Evolutionary conservation across 225 moss, liverwort and hornwort species (phyloP), one percentile per base, ranked within the genome.

Genomic region (Straminergon stramineum): DNA sequence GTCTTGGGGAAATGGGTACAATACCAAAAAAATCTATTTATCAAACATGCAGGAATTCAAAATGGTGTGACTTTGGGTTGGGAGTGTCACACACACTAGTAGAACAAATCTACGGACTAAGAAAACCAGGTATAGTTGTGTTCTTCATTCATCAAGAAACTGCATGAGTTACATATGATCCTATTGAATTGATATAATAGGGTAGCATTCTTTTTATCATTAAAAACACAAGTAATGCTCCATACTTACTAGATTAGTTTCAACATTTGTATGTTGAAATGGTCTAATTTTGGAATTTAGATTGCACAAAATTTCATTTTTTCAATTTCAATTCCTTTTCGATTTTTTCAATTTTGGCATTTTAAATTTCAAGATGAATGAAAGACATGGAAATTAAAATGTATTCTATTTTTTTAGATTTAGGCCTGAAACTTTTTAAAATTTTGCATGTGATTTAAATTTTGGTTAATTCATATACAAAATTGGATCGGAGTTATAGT

Each of bases 401-500:
- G 1, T 41, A 8, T 13, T 41, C 4, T 41, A 13, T 41, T 8
- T 71, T 71, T 17, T 17, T 45, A 0, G 10, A 74, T 17, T 28
- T 6, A 45, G 10, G 6, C 17, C 1, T 28, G 0, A 3, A 10
- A 0, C 0, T 73, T 30, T 45, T 17, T 17, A 9, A 17, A 30
- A 17, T 43, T 43, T 15, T 28, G 5, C 6, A 43, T 15, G 5
- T 74, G 30, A 17, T 45, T 74, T 30, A 28, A 28, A 17, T 28
- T 30, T 74, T 51, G 30, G 11, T 31, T 27, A 13, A 39, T n/a
- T n/a, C 7, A 7, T n/a, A 23, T n/a, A 24, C 8, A 39, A 70
- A 39, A 69, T 1, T 39, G 6, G 39, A 24, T 23, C 0, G 0
- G 7, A 23, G 0, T 0, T 7, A 48, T 48, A 48, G 48, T 48